phyloP scores from a whole-genome alignment of 2,329 filamentous ascomycete species.

The Byssoonygena ceratinophila region DNA sequence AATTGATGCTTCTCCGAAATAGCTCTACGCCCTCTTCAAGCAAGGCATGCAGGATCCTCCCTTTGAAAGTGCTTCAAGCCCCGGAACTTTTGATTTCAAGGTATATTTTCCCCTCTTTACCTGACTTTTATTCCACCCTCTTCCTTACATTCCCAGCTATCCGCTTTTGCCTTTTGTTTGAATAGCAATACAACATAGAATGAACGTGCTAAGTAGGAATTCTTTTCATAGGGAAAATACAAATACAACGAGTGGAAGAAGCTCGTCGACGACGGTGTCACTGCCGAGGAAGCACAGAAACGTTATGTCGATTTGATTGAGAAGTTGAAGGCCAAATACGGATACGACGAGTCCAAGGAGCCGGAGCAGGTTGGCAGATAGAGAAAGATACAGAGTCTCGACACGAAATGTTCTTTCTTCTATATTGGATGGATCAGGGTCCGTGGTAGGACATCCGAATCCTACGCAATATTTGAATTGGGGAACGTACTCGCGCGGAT shows the following conservation, averaged over 20 bases:
- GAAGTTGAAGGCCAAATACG: constrained; percentile 58
- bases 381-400: neutral
- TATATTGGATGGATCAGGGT: neutral
- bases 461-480: neutral
- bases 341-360: constrained; percentile 25
- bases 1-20: neutral
- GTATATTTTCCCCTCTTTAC: constrained; percentile 21
- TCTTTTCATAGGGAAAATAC: constrained; percentile 55
- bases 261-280: constrained; percentile 52
- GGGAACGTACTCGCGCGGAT: neutral
- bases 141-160: too few species aligned
- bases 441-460: neutral
- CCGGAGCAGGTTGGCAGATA: constrained; percentile 18
- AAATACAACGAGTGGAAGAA: constrained; percentile 72
- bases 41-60: constrained; percentile 25
- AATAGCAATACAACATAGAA: neutral
- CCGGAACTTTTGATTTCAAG: constrained; percentile 33
- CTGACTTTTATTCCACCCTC: neutral
- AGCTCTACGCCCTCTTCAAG: constrained; percentile 36
- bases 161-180: too few species aligned
- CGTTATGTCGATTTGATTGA: constrained; percentile 65
- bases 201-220: neutral
- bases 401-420: neutral
- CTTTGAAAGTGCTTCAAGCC: constrained; percentile 23
- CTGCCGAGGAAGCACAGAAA: constrained; percentile 58